These are phyloP conservation scores for Phytophthora sp. DNA, from an alignment of 352 stramenopile species.

Conservation along the genomic window DNA sequence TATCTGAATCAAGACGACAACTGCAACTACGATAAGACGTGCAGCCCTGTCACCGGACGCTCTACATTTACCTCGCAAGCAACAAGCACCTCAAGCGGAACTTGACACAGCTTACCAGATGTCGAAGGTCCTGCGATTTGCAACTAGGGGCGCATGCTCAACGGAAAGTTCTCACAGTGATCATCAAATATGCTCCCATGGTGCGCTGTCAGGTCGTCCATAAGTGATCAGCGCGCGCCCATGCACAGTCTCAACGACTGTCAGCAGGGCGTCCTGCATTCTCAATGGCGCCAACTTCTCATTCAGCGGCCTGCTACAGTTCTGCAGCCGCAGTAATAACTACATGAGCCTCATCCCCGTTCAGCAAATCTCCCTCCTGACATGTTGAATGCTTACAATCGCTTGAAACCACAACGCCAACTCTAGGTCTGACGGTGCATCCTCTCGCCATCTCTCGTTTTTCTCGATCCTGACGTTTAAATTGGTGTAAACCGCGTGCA, in stretches of 20 bases:
- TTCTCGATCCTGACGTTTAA: background rate
- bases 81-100: no score
- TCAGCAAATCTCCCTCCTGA: background rate
- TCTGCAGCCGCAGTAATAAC: conserved; percentile 17
- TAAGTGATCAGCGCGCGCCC: conserved; percentile 37
- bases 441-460: background rate
- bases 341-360: no score
- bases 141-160: conserved; percentile 31
- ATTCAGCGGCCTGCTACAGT: conserved; percentile 6
- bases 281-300: background rate
- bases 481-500: background rate
- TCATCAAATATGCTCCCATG: conserved; percentile 41
- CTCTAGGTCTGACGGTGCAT: background rate
- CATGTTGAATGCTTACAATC: background rate
- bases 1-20: no score
- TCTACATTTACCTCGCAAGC: no score
- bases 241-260: conserved; percentile 41
- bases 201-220: conserved; percentile 35
- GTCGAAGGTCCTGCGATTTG: no score
- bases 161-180: conserved; percentile 46
- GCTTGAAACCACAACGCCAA: background rate
- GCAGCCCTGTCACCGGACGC: no score
- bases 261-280: conserved; percentile 25
- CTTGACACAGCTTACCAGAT: no score
- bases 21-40: no score